A percentile compares a stretch with the other conserved stretches of the same genome.
Evolutionary conservation across 2,329 filamentous ascomycete species (phyloP).

Genomic region (Ophiostoma triangulosporum): DNA sequence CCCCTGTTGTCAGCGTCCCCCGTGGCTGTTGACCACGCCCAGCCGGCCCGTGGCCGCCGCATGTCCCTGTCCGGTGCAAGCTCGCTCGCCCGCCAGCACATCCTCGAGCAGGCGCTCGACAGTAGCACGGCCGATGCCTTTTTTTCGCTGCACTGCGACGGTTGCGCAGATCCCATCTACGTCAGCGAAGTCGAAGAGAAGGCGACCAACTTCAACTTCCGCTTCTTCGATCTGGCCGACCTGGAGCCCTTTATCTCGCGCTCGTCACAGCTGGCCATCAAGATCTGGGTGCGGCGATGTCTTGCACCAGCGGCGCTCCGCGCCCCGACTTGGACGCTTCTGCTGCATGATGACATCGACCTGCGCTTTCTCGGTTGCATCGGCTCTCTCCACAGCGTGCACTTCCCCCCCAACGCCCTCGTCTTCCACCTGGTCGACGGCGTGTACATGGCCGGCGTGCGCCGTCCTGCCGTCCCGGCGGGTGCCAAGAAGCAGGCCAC

Average conservation of each 20-base stretch:
- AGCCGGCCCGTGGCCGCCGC: slow-evolving; percentile 29
- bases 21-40: not conserved
- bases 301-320: not conserved
- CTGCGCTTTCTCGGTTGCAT: slow-evolving; percentile 66
- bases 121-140: slow-evolving; percentile 73
- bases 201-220: slow-evolving; percentile 84
- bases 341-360: slow-evolving; percentile 61
- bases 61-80: slow-evolving; percentile 33
- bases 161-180: slow-evolving; percentile 62
- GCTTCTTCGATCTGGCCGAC: slow-evolving; percentile 61
- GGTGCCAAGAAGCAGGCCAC: slow-evolving; percentile 23
- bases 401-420: slow-evolving; percentile 68
- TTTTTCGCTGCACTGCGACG: slow-evolving; percentile 66
- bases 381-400: slow-evolving; percentile 50
- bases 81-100: slow-evolving; percentile 47
- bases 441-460: slow-evolving; percentile 21
- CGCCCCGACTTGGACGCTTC: slow-evolving; percentile 28
- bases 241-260: slow-evolving; percentile 53
- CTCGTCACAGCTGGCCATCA: slow-evolving; percentile 49
- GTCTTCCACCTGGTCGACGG: slow-evolving; percentile 25
- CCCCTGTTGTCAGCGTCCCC: too few relatives aligned
- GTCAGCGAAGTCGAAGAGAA: slow-evolving; percentile 69
- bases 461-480: slow-evolving; percentile 23
- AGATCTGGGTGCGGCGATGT: slow-evolving; percentile 54
- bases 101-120: slow-evolving; percentile 59